Evolutionary conservation across 2,329 filamentous ascomycete genomes (phyloP).

Genomic region (Ophiostoma tasmaniense): DNA sequence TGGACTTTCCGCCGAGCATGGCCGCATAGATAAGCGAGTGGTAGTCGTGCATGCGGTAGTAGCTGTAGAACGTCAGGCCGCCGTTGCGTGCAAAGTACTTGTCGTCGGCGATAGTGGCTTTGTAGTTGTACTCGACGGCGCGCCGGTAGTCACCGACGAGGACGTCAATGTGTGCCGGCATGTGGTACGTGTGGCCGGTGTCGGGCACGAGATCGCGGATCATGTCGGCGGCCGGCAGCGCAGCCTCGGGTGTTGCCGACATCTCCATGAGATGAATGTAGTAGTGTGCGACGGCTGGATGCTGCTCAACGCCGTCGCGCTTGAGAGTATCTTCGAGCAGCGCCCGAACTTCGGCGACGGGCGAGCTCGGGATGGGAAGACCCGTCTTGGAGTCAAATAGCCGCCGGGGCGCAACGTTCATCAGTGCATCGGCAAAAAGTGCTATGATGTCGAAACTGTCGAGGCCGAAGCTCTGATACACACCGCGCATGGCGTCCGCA

Average conservation of each 20-base stretch:
- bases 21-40: conserved; percentile 28
- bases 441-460: conserved; percentile 11
- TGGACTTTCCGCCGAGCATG: conserved; percentile 38
- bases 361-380: conserved; percentile 38
- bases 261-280: conserved; percentile 32
- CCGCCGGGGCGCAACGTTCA: conserved; percentile 41
- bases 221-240: conserved; percentile 12
- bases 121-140: conserved; percentile 18
- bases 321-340: conserved; percentile 52
- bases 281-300: conserved; percentile 58
- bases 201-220: conserved; percentile 18
- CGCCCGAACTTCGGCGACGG: conserved; percentile 44
- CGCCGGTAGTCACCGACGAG: conserved; percentile 18
- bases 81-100: conserved; percentile 49
- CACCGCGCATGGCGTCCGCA: conserved; percentile 12
- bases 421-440: conserved; percentile 22
- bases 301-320: conserved; percentile 36
- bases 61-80: conserved; percentile 44
- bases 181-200: conserved; percentile 17
- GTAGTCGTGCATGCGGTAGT: conserved; percentile 39
- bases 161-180: conserved; percentile 19
- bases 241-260: conserved; percentile 14
- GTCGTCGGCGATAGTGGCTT: conserved; percentile 18
- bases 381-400: conserved; percentile 34
- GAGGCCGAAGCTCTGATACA: neutral